phyloP scores from a whole-genome alignment of 108 stramenopile genomes.

The Nitzschia palea region DNA sequence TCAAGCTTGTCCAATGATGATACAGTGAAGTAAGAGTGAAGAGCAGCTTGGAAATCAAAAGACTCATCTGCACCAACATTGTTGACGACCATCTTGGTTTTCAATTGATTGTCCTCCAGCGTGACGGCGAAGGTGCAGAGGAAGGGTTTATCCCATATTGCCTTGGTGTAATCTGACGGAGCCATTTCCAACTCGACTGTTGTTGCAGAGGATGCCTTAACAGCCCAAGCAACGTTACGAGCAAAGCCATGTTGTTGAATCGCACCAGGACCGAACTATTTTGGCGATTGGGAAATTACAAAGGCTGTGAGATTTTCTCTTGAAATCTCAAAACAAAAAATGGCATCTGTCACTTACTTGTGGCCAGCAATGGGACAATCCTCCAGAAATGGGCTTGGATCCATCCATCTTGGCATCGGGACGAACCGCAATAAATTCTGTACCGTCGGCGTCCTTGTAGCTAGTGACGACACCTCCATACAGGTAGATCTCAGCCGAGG shows the following conservation, averaged over 20 bases:
- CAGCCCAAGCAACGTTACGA: slow-evolving; percentile 93
- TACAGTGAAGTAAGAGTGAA: slow-evolving; percentile 96
- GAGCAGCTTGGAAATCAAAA: slow-evolving; percentile 93
- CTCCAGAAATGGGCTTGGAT: slow-evolving; percentile 95
- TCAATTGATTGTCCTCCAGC: slow-evolving; percentile 75
- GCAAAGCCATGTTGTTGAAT: slow-evolving; percentile 98
- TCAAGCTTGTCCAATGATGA: slow-evolving; percentile 86
- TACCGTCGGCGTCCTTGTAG: slow-evolving; percentile 71
- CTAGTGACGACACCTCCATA: slow-evolving; percentile 81
- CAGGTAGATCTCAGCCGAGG: slow-evolving; percentile 74
- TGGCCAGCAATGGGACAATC: slow-evolving; percentile 94
- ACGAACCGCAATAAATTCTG: slow-evolving; percentile 92
- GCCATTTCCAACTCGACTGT: slow-evolving; percentile 78
- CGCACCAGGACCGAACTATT: slow-evolving; percentile 84
- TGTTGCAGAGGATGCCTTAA: slow-evolving; percentile 71
- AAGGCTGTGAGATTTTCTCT: too few species aligned
- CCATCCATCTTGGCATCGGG: slow-evolving; percentile 98
- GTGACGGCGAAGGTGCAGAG: slow-evolving; percentile 80
- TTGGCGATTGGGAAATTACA: slow-evolving; percentile 53
- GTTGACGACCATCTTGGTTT: slow-evolving; percentile 85
- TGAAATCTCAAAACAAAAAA: too few species aligned
- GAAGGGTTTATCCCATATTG: slow-evolving; percentile 96
- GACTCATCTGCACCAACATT: slow-evolving; percentile 77
- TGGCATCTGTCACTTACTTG: slow-evolving; percentile 33
- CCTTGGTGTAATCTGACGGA: slow-evolving; percentile 90